Conservation (phyloP, 2,329 filamentous ascomycete species). For the Diaporthe sp. region DNA sequence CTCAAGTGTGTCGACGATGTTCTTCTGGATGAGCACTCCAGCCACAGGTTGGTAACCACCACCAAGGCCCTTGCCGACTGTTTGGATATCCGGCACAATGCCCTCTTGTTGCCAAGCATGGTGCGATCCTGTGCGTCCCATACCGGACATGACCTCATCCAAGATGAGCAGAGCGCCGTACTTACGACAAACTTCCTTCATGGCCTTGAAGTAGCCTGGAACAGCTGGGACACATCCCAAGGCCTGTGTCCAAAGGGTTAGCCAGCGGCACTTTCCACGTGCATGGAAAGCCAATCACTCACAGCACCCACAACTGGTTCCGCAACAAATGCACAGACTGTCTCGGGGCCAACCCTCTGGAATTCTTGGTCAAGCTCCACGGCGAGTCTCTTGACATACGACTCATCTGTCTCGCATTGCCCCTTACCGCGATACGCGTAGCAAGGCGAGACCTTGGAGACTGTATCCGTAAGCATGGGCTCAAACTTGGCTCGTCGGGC, state of each 20-base stretch:
- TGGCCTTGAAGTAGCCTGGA: conserved; percentile 63
- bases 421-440: conserved; percentile 70
- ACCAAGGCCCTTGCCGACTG: conserved; percentile 71
- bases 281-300: conserved; percentile 42
- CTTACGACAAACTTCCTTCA: conserved; percentile 63
- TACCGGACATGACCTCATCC: conserved; percentile 76
- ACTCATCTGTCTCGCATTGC: conserved; percentile 61
- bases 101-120: conserved; percentile 73
- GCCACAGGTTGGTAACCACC: conserved; percentile 71
- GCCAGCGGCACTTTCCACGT: background rate
- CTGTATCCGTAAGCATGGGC: conserved; percentile 66
- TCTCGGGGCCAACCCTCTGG: conserved; percentile 69
- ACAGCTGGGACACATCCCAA: conserved; percentile 63
- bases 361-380: conserved; percentile 77
- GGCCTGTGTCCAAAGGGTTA: conserved; percentile 47
- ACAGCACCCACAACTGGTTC: conserved; percentile 81
- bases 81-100: conserved; percentile 69
- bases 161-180: conserved; percentile 66
- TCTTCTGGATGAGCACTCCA: conserved; percentile 63
- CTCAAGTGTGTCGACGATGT: conserved; percentile 59
- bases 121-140: conserved; percentile 69
- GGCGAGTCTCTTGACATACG: conserved; percentile 70
- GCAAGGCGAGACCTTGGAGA: conserved; percentile 73
- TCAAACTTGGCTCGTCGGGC: conserved; percentile 71
- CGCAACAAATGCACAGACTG: conserved; percentile 77